Evolutionary conservation across 257 asterid species (phyloP).

Genomic region (Rehmannia glutinosa): DNA sequence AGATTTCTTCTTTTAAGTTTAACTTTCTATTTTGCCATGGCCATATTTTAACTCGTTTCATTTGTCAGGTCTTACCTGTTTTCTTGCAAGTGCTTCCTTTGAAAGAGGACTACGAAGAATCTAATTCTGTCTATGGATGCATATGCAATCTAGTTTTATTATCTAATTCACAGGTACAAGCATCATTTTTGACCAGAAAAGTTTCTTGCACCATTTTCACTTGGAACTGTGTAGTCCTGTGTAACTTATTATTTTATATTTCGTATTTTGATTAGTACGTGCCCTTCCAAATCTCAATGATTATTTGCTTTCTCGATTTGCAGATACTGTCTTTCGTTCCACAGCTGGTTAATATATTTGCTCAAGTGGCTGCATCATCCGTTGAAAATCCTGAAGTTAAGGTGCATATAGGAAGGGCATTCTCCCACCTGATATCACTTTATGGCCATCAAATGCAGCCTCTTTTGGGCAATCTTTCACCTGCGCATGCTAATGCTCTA

Average conservation of each 20-base stretch:
- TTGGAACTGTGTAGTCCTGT: background rate
- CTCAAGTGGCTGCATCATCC: constrained; percentile 79
- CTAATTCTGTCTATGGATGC: constrained; percentile 81
- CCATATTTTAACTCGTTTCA: constrained; percentile 8
- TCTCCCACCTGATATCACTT: constrained; percentile 76
- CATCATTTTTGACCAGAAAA: constrained; percentile 3
- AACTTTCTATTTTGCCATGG: constrained; percentile 10
- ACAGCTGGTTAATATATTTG: constrained; percentile 81
- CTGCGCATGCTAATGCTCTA: constrained; percentile 81
- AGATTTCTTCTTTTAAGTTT: background rate
- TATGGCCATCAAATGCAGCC: constrained; percentile 95
- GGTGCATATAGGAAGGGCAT: constrained; percentile 80
- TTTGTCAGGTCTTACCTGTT: constrained; percentile 77
- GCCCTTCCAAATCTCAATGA: constrained; percentile 13
- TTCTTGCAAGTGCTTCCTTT: constrained; percentile 89
- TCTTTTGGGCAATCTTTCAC: constrained; percentile 76
- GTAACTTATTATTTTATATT: constrained; percentile 1
- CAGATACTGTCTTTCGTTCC: constrained; percentile 82
- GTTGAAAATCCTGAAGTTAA: constrained; percentile 84
- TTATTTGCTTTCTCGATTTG: constrained; percentile 14
- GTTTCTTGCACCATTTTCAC: constrained; percentile 2
- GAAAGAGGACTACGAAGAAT: constrained; percentile 94
- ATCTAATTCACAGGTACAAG: constrained; percentile 76
- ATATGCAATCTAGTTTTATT: constrained; percentile 79
- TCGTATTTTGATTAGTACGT: background rate